Conservation (phyloP, 1,284 basidiomycete genomes). For the Athelia sp. region DNA sequence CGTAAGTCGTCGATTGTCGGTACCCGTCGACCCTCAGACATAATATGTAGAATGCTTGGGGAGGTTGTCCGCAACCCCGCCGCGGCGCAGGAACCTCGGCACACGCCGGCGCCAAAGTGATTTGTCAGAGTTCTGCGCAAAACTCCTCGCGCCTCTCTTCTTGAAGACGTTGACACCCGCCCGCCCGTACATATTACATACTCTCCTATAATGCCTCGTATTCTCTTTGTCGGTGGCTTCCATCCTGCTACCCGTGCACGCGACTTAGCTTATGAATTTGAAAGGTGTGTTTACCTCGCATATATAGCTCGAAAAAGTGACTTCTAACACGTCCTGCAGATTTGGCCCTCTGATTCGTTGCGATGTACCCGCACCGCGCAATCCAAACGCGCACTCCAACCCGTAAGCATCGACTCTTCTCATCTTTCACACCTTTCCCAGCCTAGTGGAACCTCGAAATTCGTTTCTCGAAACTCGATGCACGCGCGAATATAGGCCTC, state of each 20-base stretch:
- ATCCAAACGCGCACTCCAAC: conserved; percentile 62
- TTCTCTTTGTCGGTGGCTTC: conserved; percentile 85
- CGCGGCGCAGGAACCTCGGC: no score
- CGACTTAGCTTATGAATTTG: conserved; percentile 84
- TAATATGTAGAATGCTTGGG: no score
- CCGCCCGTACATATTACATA: no score
- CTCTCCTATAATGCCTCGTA: conserved; percentile 59
- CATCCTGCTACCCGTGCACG: conserved; percentile 72
- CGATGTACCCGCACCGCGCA: conserved; percentile 84
- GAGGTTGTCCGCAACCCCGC: no score
- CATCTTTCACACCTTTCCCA: conserved; percentile 27
- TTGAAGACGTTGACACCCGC: no score
- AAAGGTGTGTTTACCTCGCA: conserved; percentile 48
- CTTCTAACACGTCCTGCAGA: conserved; percentile 28
- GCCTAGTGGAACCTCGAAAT: conserved; percentile 20
- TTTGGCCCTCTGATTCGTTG: conserved; percentile 78
- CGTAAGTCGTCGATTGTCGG: conserved; percentile 41
- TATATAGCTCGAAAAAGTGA: neutral
- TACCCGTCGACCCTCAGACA: no score
- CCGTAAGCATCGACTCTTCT: conserved; percentile 58
- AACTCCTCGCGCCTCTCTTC: no score
- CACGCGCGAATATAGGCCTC: conserved; percentile 18
- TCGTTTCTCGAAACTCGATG: conserved; percentile 7
- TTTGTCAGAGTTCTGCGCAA: conserved; percentile 21
- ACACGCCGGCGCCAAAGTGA: no score